These are phyloP conservation scores for Eleusine coracana DNA, from an alignment of 176 grass and related monocot genomes.

Conservation along the genomic window DNA sequence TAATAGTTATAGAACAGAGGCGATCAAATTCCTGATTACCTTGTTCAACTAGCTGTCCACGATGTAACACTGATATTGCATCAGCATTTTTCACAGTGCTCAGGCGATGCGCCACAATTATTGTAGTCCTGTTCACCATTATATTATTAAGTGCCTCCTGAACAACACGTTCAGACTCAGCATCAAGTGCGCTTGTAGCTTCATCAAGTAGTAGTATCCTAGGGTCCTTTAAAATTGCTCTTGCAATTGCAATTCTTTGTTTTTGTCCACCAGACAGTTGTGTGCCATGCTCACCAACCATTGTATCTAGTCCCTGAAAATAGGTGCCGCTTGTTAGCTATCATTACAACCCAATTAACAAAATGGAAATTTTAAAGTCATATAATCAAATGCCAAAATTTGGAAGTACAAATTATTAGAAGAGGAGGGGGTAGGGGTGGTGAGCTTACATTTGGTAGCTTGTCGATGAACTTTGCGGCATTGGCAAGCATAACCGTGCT, in stretches of 20 bases:
- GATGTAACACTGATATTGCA: conserved; percentile 70
- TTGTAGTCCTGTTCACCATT: conserved; percentile 70
- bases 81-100: conserved; percentile 70
- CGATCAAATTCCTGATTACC: conserved; percentile 41
- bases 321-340: background rate
- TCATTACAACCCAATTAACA: background rate
- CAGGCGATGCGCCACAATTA: conserved; percentile 69
- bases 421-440: background rate
- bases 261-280: conserved; percentile 85
- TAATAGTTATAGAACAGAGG: background rate
- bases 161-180: conserved; percentile 70
- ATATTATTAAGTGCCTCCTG: conserved; percentile 73
- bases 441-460: conserved; percentile 62
- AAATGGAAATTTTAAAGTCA: background rate
- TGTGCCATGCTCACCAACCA: conserved; percentile 77
- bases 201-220: conserved; percentile 78
- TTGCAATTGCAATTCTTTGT: conserved; percentile 81
- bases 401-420: background rate
- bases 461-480: conserved; percentile 70
- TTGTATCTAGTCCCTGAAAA: conserved; percentile 74
- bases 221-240: conserved; percentile 79
- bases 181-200: conserved; percentile 83
- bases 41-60: conserved; percentile 73
- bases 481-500: conserved; percentile 67
- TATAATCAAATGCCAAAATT: background rate